Evolutionary conservation across 2,329 filamentous ascomycete genomes (phyloP), one percentile per base, ranked within the genome.

Genomic region (Colletotrichum sidae): DNA sequence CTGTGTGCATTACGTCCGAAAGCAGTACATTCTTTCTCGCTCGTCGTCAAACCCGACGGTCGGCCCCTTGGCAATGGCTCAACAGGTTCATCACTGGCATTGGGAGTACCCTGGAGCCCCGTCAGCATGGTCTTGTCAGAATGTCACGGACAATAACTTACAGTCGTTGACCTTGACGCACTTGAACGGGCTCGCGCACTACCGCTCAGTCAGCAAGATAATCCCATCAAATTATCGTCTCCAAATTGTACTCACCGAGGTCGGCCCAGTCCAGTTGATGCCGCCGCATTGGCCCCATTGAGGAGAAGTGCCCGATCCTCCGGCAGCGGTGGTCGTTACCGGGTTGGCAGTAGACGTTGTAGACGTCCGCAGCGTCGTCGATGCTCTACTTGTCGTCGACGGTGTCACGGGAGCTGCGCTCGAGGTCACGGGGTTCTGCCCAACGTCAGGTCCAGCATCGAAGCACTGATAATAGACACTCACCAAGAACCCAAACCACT

Each of bases 401-500:
- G 56, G 45, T 12, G 57, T 41, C 34, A 37, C 25, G 11, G 59
- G 38, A 2, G 17, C 17, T 8, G 51, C 45, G 3, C 54, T 59
- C 9, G 63, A 42, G 7, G 58, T 67, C n/a, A 60, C 63, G 8
- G 67, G 59, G 33, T 56, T 57, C 67, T 68, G 9, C 3, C 6
- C 8, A 10, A 7, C 15, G 39, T 55, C 39, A 61, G 57, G 12
- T 11, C 11, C 15, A 11, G 1, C n/a, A n/a, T 2, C 25, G 7
- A 2, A 38, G 15, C 34, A 3, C 15, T 33, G 7, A 10, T 5
- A 17, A 17, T 15, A 2, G 37, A 6, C 13, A 3, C 25, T 34
- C 37, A 67, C 67, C 55, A 49, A 15, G 39, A 68, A 60, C 2
- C 67, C 67, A 44, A 67, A 68, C 64, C 64, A 67, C 55, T 65